Base-by-base conservation (phyloP, 345 rosid genomes). In the Cardamine resedifolia region DNA sequence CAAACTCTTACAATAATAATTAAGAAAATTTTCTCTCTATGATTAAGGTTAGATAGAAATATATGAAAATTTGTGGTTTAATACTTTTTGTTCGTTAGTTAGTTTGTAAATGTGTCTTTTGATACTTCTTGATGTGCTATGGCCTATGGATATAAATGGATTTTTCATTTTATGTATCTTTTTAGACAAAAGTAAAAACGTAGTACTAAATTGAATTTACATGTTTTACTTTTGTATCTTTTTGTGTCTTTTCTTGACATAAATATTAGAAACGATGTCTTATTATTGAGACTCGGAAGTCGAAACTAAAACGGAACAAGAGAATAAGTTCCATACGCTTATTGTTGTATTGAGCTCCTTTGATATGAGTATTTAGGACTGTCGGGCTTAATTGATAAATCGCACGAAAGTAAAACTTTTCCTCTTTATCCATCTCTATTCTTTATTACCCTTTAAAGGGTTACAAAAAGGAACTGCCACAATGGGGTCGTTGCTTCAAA, bases 301-400 rank as follows among this genome's bases (percentile, higher is more conserved):
- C 41, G 39, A 56, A 31, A 18, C 23, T 10, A 34, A 31, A 16
- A 16, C n/a, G 26, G n/a, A 5, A 10, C 10, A 10, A 18, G 44
- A 57, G 26, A 57, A 57, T 33, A 5, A 5, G 43, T 31, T 56
- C 48, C 30, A 23, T 21, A 2, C 6, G 19, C 12, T 23, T 38
- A 21, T 23, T 21, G 31, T 21, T 31, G n/a, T 16, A 57, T 5
- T 5, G 9, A 10, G 5, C n/a, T n/a, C n/a, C n/a, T 4, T 16
- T 27, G 28, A 28, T 6, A 64, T 12, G 30, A 31, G 30, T 31
- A 45, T 24, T 63, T 27, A 55, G 11, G 20, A 31, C 15, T 21
- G 70, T 50, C 48, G 58, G n/a, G n/a, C n/a, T n/a, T n/a, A n/a
- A 20, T 33, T 50, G 70, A 21, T 51, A 48, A 66, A 33, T 49